Evolutionary conservation across 495 filamentous ascomycete genomes (phyloP), one percentile per base, ranked within the genome.

Genomic region (Penicillium robsamsonii): DNA sequence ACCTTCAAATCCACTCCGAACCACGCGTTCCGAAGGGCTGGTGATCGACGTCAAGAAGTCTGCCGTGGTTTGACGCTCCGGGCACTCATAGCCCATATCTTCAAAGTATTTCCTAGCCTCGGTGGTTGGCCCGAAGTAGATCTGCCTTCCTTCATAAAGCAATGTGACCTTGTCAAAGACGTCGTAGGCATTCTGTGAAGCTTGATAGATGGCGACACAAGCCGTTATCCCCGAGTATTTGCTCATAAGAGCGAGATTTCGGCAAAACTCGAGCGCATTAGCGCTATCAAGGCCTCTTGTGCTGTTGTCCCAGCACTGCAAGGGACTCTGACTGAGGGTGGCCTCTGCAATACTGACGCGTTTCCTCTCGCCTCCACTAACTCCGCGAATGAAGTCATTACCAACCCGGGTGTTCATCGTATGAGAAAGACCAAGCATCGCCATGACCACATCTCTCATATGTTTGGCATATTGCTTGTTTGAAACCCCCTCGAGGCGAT

Each of bases 351-450:
- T 75, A 46, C 58, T 87, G 10, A 74, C 68, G 35, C 71, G 84
- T 71, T 93, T 93, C n/a, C 89, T 75, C 69, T 94, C 89, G 43
- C 90, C 91, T 46, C 85, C 87, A 25, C 89, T 89, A 9, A 90
- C 80, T 56, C 90, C 90, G 9, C 90, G 87, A 40, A 92, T 75
- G 60, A 85, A 88, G 1, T 89, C 87, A 66, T 91, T 88, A 38
- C 90, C 89, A 73, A 72, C 70, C 10, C 53, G 56, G 0, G 68
- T 70, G 42, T 69, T 70, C 40, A 81, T 78, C 1, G 75, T 73
- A 15, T 84, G 72, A 11, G 80, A 73, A 0, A 78, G 74, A 6
- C 81, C 83, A 5, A 82, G 58, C 0, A 78, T 81, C 0, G 84
- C 83, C 37, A 82, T 84, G 5, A 88, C 81, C 38, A 87, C 84